Evolutionary conservation across 208 protist species (phyloP), one percentile per base, ranked within the genome.

Genomic region (Trypanosoma conorhini): DNA sequence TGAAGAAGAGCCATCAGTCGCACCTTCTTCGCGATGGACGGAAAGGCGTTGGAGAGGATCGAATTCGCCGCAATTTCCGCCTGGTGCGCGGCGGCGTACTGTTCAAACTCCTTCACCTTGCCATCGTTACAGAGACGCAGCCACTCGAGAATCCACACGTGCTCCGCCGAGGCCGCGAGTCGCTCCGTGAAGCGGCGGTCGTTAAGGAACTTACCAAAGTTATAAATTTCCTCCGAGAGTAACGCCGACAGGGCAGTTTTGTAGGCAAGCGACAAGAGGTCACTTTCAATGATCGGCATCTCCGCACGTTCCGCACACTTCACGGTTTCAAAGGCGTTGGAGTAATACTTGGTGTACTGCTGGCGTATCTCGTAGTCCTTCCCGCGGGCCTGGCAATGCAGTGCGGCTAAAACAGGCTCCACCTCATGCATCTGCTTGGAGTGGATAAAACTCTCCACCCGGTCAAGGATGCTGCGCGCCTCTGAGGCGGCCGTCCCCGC

Each of bases 1-100:
- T 99, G 93, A 12, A 99, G 94, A 28, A 99, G 82, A 21, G 88
- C 84, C 79, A 99, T 97, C 46, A 99, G 89, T 15, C 92, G 86
- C 56, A 99, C 95, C 77, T 98, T 91, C 31, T 62, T 69, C 50
- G 82, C 70, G 33, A 80, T 76, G 8, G 72, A 67, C 22, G 63
- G 65, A 5, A 70, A 33, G 0, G 78, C 83, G 26, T 26, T 50
- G 21, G 70, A 59, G 1, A 96, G 73, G 50, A 70, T 73, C 3
- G 71, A 42, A 15, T 78, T 52, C 3, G 52, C n/a, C 10, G 68
- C 33, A 60, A 92, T 87, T 38, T 84, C 50, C 35, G 48, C 61
- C 35, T 65, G 40, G 64, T 94, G 81, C 1, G 67, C 21, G n/a
- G 55, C 52, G 69, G 79, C 85, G 51, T 87, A 94, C 33, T 46